phyloP scores from a whole-genome alignment of 345 rosid species.

The Aquilaria yunnanensis region DNA sequence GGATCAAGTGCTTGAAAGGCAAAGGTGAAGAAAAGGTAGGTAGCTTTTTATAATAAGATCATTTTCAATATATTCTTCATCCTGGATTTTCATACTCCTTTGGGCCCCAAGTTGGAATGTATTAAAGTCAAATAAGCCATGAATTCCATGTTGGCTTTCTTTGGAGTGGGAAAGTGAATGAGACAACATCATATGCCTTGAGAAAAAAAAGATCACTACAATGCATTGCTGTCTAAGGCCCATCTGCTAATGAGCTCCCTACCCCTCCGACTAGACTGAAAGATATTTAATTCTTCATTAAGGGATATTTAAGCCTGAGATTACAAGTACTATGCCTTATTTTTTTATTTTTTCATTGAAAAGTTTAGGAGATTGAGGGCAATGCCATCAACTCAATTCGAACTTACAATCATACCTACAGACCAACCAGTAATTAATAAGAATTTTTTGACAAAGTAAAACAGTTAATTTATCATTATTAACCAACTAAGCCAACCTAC shows the following conservation, averaged over 20 bases:
- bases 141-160: slow-evolving; percentile 13
- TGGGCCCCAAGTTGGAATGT: slow-evolving; percentile 9
- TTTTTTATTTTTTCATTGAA: too few relatives aligned
- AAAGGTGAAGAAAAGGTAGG: slow-evolving; percentile 1
- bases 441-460: too few relatives aligned
- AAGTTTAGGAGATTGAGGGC: too few relatives aligned
- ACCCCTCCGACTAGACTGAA: slow-evolving; percentile 5
- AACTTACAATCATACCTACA: too few relatives aligned
- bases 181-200: slow-evolving; percentile 40
- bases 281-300: slow-evolving; percentile 10
- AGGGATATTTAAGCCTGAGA: background rate
- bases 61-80: background rate
- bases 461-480: too few relatives aligned
- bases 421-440: too few relatives aligned
- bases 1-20: background rate
- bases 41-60: too few relatives aligned
- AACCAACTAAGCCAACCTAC: too few relatives aligned
- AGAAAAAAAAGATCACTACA: slow-evolving; percentile 15
- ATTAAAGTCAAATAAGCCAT: slow-evolving; percentile 4
- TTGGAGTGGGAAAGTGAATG: slow-evolving; percentile 14
- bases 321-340: too few relatives aligned
- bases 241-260: slow-evolving; percentile 10
- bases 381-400: too few relatives aligned
- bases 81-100: too few relatives aligned
- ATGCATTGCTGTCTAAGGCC: slow-evolving; percentile 9